Percentiles rank a stretch among this genome's conserved stretches.
These are phyloP conservation scores for Galerina sulciceps DNA, from an alignment of 768 basidiomycete genomes.

Conservation along the genomic window DNA sequence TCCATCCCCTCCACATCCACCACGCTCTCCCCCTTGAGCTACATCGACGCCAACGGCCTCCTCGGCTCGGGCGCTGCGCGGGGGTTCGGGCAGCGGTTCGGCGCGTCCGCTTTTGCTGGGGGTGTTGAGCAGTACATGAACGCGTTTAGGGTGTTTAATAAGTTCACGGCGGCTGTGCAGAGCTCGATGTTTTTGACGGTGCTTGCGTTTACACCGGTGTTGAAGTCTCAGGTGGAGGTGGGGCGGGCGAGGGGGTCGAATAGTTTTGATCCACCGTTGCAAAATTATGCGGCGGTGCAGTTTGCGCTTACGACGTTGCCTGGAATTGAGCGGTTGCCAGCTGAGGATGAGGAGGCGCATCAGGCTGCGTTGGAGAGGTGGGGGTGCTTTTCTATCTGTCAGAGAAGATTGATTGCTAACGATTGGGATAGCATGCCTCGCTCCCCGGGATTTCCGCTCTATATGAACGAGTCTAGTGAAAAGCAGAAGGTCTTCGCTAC, in stretches of 20 bases:
- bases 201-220: slow-evolving; percentile 43
- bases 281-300: slow-evolving; percentile 38
- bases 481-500: slow-evolving; percentile 41
- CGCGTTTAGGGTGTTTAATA: slow-evolving; percentile 34
- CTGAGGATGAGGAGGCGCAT: slow-evolving; percentile 26
- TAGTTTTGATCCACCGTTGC: slow-evolving; percentile 38
- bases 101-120: slow-evolving; percentile 38
- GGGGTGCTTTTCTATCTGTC: background rate
- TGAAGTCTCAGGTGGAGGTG: slow-evolving; percentile 34
- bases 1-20: slow-evolving; percentile 34
- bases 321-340: slow-evolving; percentile 23
- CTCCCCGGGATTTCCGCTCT: slow-evolving; percentile 42
- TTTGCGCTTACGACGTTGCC: slow-evolving; percentile 31
- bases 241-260: slow-evolving; percentile 40
- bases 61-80: slow-evolving; percentile 32
- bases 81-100: slow-evolving; percentile 39
- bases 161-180: slow-evolving; percentile 28
- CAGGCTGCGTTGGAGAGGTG: slow-evolving; percentile 34
- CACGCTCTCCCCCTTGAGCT: slow-evolving; percentile 37
- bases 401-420: background rate
- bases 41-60: slow-evolving; percentile 34
- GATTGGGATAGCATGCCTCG: slow-evolving; percentile 34
- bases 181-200: slow-evolving; percentile 28
- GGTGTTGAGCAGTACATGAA: slow-evolving; percentile 32
- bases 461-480: slow-evolving; percentile 43